phyloP scores from a whole-genome alignment of 1,139 yeast genomes.

The Yamadazyma conglobata region DNA sequence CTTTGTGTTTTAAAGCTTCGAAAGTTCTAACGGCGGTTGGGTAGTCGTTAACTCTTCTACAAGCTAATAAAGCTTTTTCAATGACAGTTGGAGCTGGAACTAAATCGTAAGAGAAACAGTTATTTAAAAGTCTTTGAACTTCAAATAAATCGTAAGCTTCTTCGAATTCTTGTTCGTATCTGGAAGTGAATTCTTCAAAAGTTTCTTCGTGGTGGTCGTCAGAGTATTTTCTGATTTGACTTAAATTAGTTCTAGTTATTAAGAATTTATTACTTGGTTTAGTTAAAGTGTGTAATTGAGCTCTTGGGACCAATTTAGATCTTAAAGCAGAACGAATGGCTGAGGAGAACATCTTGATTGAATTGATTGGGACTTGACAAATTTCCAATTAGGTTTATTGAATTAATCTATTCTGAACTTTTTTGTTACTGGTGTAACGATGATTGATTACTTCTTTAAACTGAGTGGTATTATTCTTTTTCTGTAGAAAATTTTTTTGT shows the following conservation, averaged over 20 bases:
- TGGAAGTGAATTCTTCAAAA: conserved; percentile 88
- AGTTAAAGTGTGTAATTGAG: conserved; percentile 11
- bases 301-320: conserved; percentile 29
- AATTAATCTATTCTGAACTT: no score
- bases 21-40: conserved; percentile 98
- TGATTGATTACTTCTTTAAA: conserved; percentile 3
- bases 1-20: conserved; percentile 92
- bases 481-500: conserved; percentile 17
- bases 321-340: conserved; percentile 54
- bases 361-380: no score
- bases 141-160: conserved; percentile 97
- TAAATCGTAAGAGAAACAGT: conserved; percentile 96
- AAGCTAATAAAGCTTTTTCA: conserved; percentile 94
- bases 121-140: conserved; percentile 85
- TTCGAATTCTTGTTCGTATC: conserved; percentile 95
- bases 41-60: conserved; percentile 98
- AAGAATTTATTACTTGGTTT: conserved; percentile 5
- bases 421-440: background rate
- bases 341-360: conserved; percentile 45
- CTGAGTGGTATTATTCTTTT: conserved; percentile 6
- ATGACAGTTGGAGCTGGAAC: conserved; percentile 97
- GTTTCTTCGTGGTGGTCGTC: conserved; percentile 78
- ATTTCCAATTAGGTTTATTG: no score
- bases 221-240: conserved; percentile 56
- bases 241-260: conserved; percentile 2